Evolutionary conservation across 805 yeast genomes (phyloP), one percentile per base, ranked within the genome.

Genomic region (Yamadazyma philogaea): DNA sequence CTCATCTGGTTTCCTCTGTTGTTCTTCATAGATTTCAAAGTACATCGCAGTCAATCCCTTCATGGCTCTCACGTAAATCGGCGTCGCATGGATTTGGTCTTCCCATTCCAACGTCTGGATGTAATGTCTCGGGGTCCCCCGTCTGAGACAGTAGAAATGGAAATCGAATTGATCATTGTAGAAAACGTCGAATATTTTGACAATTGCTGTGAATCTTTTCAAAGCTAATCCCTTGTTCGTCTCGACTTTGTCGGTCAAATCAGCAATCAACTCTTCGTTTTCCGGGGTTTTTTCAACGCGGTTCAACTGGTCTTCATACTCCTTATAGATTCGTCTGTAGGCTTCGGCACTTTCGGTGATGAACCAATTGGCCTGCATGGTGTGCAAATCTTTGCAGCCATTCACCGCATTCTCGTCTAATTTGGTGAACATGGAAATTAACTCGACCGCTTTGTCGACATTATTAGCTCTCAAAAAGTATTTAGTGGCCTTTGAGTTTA

Each of bases 351-450:
- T 81, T 58, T 88, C 96, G 14, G 76, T 64, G 49, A 93, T 65
- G 48, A 88, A 87, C 96, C 97, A 89, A 39, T 82, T 77, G n/a
- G 84, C 90, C 66, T 93, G 97, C 83, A 93, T 84, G 24, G 77
- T 73, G 56, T 87, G 95, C 53, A 91, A 70, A 59, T 93, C 97
- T 51, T 80, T 81, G 34, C 91, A 78, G 6, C 96, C 97, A 52
- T 85, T 86, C n/a, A 78, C 77, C 2, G 80, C 72, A n/a, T 77
- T 79, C 34, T 87, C 96, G 52, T 86, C 88, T 34, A 68, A 49
- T 56, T 84, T 84, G 15, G 97, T 88, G 71, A 93, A 93, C 44
- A 87, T 63, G 2, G 91, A 80, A 14, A 87, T 83, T 21, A 79
- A 66, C 40, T 78, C 81, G 40, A 85, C 75, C 1, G 96, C 97